phyloP scores from a whole-genome alignment of 2,329 filamentous ascomycete genomes.

The Sarocladiaceae sp. region DNA sequence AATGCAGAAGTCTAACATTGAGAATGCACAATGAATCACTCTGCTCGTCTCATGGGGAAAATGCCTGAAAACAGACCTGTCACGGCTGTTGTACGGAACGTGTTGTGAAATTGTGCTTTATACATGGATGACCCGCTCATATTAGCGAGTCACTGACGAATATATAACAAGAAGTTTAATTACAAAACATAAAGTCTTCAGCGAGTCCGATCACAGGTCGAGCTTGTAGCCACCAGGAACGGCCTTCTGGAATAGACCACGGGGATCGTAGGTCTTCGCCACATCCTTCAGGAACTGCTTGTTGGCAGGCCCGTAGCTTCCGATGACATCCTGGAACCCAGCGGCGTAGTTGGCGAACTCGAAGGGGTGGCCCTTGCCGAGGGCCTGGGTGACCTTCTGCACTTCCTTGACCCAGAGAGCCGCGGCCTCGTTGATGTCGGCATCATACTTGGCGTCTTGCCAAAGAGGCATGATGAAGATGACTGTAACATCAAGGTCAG shows the following conservation, averaged over 20 bases:
- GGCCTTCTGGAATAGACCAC: slow-evolving; percentile 25
- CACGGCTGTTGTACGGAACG: too few relatives aligned
- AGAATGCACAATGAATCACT: too few relatives aligned
- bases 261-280: slow-evolving; percentile 27
- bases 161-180: too few relatives aligned
- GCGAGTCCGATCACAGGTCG: too few relatives aligned
- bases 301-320: slow-evolving; percentile 27
- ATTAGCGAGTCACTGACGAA: too few relatives aligned
- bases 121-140: too few relatives aligned
- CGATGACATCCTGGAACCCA: slow-evolving; percentile 19
- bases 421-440: slow-evolving; percentile 9
- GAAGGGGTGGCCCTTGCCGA: slow-evolving; percentile 18
- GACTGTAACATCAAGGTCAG: not conserved
- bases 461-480: slow-evolving; percentile 13
- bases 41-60: too few relatives aligned
- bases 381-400: slow-evolving; percentile 9
- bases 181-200: too few relatives aligned
- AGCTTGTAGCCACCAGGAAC: slow-evolving; percentile 15
- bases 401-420: slow-evolving; percentile 8
- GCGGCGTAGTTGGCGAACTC: slow-evolving; percentile 32
- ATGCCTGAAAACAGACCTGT: too few relatives aligned
- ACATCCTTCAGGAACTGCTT: slow-evolving; percentile 21
- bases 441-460: slow-evolving; percentile 8
- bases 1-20: too few relatives aligned
- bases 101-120: too few relatives aligned